Conservation (phyloP, 2,329 filamentous ascomycete species). For the Alternaria angustiovoidea region DNA sequence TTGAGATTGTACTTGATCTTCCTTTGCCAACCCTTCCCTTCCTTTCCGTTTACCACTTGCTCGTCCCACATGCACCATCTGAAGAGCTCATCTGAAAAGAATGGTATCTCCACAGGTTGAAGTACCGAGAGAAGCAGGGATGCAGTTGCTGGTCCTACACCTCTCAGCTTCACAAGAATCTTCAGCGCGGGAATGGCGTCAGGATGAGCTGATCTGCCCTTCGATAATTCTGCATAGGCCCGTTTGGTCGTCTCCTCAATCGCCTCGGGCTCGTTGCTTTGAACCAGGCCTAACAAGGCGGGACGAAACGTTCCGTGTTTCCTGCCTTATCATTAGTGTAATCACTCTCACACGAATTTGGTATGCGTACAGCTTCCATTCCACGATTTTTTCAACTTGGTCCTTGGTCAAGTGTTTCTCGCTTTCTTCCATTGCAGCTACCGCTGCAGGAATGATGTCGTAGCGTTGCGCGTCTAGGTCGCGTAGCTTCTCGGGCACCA, state of each 20-base stretch:
- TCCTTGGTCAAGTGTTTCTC: constrained; percentile 31
- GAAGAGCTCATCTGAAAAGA: constrained; percentile 83
- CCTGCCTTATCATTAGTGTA: constrained; percentile 31
- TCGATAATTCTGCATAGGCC: constrained; percentile 55
- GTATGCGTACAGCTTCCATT: constrained; percentile 50
- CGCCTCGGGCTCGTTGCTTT: constrained; percentile 64
- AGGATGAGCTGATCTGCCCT: not conserved
- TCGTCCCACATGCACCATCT: constrained; percentile 70
- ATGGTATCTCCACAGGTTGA: constrained; percentile 67
- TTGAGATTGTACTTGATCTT: constrained; percentile 73
- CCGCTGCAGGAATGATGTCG: constrained; percentile 33
- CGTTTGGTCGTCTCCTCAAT: constrained; percentile 61
- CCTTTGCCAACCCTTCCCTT: constrained; percentile 57
- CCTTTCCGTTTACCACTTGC: constrained; percentile 32
- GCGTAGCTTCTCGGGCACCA: constrained; percentile 36
- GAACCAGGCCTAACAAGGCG: constrained; percentile 56
- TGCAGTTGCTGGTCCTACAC: constrained; percentile 81
- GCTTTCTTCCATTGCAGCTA: constrained; percentile 23
- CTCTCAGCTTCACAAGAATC: constrained; percentile 68
- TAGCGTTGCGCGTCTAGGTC: constrained; percentile 47
- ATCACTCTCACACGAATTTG: not conserved
- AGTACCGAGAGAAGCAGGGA: constrained; percentile 75
- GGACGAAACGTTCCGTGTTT: constrained; percentile 62
- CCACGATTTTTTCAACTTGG: constrained; percentile 47
- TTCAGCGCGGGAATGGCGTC: constrained; percentile 54